Conservation (phyloP, 2,329 filamentous ascomycete species). For the Mycosphaerella arachidis region DNA sequence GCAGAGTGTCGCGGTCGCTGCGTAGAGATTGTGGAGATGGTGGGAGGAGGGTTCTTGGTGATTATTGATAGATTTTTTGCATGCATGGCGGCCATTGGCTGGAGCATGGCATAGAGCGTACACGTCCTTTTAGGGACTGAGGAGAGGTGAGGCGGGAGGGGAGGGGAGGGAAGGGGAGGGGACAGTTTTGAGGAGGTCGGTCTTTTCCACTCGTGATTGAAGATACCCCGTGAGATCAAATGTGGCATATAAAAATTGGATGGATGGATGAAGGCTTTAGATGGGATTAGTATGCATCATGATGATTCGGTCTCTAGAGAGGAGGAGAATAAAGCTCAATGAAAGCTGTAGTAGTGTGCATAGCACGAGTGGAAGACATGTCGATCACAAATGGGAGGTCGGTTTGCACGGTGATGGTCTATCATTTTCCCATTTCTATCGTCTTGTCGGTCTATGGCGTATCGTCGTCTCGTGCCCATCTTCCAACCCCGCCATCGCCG, state of each 20-base stretch:
- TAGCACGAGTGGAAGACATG: neutral
- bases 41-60: neutral
- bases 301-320: neutral
- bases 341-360: neutral
- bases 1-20: neutral
- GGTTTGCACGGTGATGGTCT: too few relatives aligned
- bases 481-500: too few relatives aligned
- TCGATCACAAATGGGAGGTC: neutral
- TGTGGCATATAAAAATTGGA: neutral
- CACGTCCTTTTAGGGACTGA: neutral
- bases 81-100: neutral
- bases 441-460: too few relatives aligned
- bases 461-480: too few relatives aligned
- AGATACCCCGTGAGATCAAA: slow-evolving; percentile 1
- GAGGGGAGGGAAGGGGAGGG: neutral
- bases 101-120: neutral
- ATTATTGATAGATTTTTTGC: neutral
- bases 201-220: neutral
- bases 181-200: neutral
- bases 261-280: neutral
- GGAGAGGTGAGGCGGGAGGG: neutral
- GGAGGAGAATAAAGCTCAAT: neutral
- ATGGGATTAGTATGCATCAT: neutral
- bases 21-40: neutral
- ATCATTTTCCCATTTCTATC: too few relatives aligned